Conservation (phyloP, 306 rosid genomes). For the Albizia julibrissin region DNA sequence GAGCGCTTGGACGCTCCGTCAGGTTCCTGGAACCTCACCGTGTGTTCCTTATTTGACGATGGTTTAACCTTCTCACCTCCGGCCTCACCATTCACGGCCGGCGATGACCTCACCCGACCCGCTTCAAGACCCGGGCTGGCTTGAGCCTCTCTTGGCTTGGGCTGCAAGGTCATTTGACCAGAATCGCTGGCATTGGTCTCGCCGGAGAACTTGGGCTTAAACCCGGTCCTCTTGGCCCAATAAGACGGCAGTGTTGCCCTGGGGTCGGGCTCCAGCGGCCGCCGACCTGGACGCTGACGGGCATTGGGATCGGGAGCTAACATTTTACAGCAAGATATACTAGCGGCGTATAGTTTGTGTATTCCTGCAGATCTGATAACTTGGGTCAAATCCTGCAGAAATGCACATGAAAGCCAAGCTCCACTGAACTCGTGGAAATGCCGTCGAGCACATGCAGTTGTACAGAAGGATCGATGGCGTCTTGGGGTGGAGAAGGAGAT, state of each 20-base stretch:
- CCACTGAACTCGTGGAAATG: not conserved
- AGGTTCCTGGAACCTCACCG: slow-evolving; percentile 64
- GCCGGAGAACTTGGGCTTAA: slow-evolving; percentile 90
- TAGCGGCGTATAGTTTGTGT: slow-evolving; percentile 43
- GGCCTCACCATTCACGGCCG: slow-evolving; percentile 44
- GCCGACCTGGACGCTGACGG: slow-evolving; percentile 69
- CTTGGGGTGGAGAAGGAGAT: not conserved
- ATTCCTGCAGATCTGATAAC: slow-evolving; percentile 47
- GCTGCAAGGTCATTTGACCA: slow-evolving; percentile 52
- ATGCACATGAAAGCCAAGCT: slow-evolving; percentile 12
- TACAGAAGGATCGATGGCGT: not conserved
- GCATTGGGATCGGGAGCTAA: slow-evolving; percentile 62
- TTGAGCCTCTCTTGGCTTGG: slow-evolving; percentile 43
- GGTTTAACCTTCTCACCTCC: slow-evolving; percentile 36
- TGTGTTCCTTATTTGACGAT: slow-evolving; percentile 42
- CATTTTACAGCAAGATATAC: slow-evolving; percentile 42
- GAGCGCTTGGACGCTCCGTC: slow-evolving; percentile 55
- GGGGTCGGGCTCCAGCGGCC: slow-evolving; percentile 63
- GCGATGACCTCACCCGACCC: slow-evolving; percentile 42
- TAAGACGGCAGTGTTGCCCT: slow-evolving; percentile 72
- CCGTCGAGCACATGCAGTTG: not conserved
- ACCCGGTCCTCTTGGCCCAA: slow-evolving; percentile 94
- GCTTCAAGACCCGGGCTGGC: slow-evolving; percentile 63
- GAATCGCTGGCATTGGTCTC: slow-evolving; percentile 77
- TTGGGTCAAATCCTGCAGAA: not conserved